These are phyloP conservation scores for Ilyonectria destructans DNA, from an alignment of 2,329 filamentous ascomycete genomes.

Conservation along the genomic window DNA sequence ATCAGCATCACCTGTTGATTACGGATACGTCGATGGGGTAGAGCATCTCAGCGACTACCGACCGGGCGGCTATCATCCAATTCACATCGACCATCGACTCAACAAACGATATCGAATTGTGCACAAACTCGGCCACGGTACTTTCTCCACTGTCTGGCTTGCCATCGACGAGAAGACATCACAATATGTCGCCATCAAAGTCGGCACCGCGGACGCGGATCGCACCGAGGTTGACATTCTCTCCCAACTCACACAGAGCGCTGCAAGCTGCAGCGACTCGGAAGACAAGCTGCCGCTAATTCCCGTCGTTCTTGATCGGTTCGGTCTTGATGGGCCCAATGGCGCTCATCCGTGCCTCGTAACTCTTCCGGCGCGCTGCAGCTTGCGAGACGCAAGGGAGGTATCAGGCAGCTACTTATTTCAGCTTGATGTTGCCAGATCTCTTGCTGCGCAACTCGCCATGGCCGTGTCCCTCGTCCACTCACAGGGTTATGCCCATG, in stretches of 20 bases:
- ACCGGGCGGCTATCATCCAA: constrained; percentile 58
- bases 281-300: constrained; percentile 27
- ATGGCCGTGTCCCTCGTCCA: constrained; percentile 53
- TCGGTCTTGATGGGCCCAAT: constrained; percentile 48
- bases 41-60: constrained; percentile 50
- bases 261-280: background rate
- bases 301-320: constrained; percentile 44
- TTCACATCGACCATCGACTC: constrained; percentile 57
- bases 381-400: constrained; percentile 43
- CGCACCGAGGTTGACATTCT: constrained; percentile 47
- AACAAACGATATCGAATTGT: constrained; percentile 46
- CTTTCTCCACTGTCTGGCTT: constrained; percentile 54
- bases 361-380: constrained; percentile 47
- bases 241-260: constrained; percentile 25
- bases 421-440: constrained; percentile 48
- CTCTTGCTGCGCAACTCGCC: constrained; percentile 49
- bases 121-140: constrained; percentile 52
- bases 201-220: constrained; percentile 48
- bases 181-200: constrained; percentile 56
- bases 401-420: constrained; percentile 39
- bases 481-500: constrained; percentile 51
- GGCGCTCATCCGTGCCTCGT: constrained; percentile 51
- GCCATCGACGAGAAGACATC: constrained; percentile 46
- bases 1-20: constrained; percentile 15
- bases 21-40: constrained; percentile 45